phyloP scores from a whole-genome alignment of 345 rosid genomes.

The Brassica carinata region DNA sequence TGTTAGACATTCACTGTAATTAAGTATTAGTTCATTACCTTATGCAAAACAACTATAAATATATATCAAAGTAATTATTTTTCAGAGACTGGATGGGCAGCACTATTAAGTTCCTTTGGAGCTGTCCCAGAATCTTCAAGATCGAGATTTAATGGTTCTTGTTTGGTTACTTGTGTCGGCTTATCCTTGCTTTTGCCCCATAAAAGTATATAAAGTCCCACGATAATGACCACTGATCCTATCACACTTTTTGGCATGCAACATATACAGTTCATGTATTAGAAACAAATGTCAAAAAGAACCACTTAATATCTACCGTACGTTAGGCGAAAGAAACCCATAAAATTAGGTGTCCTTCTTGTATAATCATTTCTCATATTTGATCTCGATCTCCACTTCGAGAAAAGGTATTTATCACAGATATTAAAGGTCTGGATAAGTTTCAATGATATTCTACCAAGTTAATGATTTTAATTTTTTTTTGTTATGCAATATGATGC shows the following conservation, averaged over 20 bases:
- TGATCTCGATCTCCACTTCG: neutral
- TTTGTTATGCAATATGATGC: neutral
- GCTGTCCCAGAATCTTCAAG: slow-evolving; percentile 35
- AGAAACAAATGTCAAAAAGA: slow-evolving; percentile 10
- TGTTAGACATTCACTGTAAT: neutral
- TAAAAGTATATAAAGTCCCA: slow-evolving; percentile 69
- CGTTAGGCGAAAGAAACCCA: neutral
- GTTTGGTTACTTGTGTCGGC: slow-evolving; percentile 43
- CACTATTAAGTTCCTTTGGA: slow-evolving; percentile 31
- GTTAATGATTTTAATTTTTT: neutral
- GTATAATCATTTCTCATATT: neutral
- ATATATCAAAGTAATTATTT: slow-evolving; percentile 16
- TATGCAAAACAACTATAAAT: slow-evolving; percentile 10
- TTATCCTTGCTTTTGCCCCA: slow-evolving; percentile 81
- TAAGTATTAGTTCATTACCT: neutral
- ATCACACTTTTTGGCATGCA: slow-evolving; percentile 50
- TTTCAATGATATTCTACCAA: neutral
- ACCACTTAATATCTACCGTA: slow-evolving; percentile 11
- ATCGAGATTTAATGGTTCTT: slow-evolving; percentile 44
- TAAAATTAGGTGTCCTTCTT: neutral
- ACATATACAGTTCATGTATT: neutral
- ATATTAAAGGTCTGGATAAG: neutral
- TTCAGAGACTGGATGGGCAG: slow-evolving; percentile 14
- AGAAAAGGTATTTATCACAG: neutral
- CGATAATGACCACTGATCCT: slow-evolving; percentile 66